phyloP scores from a whole-genome alignment of 1,284 basidiomycete species.

The Leccinum fallax region DNA sequence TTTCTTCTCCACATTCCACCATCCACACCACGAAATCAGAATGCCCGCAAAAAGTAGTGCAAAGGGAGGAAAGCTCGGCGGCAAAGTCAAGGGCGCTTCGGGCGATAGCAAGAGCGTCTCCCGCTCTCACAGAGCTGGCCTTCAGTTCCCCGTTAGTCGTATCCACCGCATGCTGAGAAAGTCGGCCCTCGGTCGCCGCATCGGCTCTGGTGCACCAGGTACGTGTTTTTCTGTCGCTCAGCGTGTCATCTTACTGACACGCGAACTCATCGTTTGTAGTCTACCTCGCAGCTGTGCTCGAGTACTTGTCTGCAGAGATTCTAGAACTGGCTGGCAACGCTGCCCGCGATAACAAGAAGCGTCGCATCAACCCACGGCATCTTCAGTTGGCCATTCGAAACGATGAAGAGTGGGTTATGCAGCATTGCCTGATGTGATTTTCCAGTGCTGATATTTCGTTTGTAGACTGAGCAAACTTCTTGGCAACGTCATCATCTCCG shows the following conservation, averaged over 20 bases:
- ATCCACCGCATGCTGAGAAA: slow-evolving; percentile 75
- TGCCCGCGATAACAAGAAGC: slow-evolving; percentile 70
- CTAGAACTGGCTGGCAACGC: slow-evolving; percentile 78
- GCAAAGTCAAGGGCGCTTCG: slow-evolving; percentile 48
- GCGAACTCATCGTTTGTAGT: slow-evolving; percentile 40
- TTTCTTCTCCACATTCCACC: slow-evolving; percentile 1
- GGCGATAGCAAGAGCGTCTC: slow-evolving; percentile 53
- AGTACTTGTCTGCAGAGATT: slow-evolving; percentile 76
- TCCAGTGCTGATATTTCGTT: background rate
- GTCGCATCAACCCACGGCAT: slow-evolving; percentile 88
- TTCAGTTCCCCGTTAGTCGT: slow-evolving; percentile 83
- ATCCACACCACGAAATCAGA: background rate
- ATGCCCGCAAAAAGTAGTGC: slow-evolving; percentile 42
- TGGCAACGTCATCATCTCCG: slow-evolving; percentile 86
- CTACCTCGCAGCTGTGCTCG: slow-evolving; percentile 74
- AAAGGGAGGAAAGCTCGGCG: slow-evolving; percentile 54
- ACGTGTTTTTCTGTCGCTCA: background rate
- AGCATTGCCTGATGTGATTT: background rate
- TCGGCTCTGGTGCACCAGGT: slow-evolving; percentile 62
- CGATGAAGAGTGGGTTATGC: slow-evolving; percentile 67
- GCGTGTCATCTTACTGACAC: slow-evolving; percentile 15
- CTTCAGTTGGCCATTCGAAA: slow-evolving; percentile 88
- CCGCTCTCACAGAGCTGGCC: slow-evolving; percentile 81
- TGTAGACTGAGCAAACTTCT: slow-evolving; percentile 68
- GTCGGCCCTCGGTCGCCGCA: slow-evolving; percentile 66